Conservation (phyloP, 441 rosid species). For the Cnidoscolus chayamansa region DNA sequence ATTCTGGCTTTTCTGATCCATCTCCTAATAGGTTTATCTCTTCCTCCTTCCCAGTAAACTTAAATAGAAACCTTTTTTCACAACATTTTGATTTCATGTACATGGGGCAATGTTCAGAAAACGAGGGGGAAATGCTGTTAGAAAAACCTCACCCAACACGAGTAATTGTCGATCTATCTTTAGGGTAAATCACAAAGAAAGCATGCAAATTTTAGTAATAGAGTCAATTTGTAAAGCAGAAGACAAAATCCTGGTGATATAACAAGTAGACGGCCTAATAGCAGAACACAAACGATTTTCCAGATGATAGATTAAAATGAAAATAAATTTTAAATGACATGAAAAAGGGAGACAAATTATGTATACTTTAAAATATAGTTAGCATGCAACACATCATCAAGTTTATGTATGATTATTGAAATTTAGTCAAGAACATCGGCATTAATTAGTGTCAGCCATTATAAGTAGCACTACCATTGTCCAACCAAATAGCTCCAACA, state of each 20-base stretch:
- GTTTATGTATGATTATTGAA: too few species aligned
- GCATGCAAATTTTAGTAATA: neutral
- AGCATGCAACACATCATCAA: too few species aligned
- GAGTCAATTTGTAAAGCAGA: neutral
- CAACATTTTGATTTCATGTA: neutral
- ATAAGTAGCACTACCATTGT: neutral
- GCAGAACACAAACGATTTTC: neutral
- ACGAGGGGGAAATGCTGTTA: too few species aligned
- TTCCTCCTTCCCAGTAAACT: constrained; percentile 73
- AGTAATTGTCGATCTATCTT: neutral
- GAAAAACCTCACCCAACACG: too few species aligned
- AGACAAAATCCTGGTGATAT: neutral
- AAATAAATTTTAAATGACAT: too few species aligned
- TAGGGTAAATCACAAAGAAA: neutral
- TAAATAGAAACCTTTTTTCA: constrained; percentile 66
- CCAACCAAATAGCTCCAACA: neutral
- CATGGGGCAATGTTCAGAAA: neutral
- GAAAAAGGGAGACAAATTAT: too few species aligned
- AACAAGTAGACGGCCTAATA: neutral
- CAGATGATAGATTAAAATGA: too few species aligned
- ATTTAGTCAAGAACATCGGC: neutral
- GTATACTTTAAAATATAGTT: too few species aligned
- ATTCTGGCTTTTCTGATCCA: constrained; percentile 83
- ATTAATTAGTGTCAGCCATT: neutral
- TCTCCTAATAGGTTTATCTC: constrained; percentile 88